phyloP scores from a whole-genome alignment of 345 rosid species.

The Psidium friedrichsthalianum region DNA sequence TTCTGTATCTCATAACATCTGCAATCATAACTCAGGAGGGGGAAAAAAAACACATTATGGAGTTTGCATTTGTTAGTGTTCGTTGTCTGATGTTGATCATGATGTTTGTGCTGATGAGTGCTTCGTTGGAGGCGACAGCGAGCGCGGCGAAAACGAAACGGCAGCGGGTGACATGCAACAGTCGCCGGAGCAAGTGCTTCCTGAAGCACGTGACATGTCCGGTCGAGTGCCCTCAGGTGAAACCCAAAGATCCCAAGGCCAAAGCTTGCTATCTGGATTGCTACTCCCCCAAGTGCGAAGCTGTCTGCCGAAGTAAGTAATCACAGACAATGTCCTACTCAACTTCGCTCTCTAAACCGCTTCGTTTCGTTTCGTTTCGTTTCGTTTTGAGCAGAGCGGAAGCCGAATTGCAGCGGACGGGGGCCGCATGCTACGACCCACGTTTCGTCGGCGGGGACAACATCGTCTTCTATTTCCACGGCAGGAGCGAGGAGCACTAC shows the following conservation, averaged over 20 bases:
- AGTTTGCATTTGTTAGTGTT: not conserved
- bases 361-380: not conserved
- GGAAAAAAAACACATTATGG: not conserved
- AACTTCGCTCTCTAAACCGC: not conserved
- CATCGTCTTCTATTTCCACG: slow-evolving; percentile 10
- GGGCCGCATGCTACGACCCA: slow-evolving; percentile 8
- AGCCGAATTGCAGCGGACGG: slow-evolving; percentile 1
- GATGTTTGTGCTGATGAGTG: not conserved
- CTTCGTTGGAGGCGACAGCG: not conserved
- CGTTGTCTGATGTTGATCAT: not conserved
- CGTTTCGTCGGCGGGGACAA: slow-evolving; percentile 10
- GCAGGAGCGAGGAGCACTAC: not conserved
- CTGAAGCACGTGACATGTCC: not conserved
- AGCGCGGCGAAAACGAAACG: not conserved
- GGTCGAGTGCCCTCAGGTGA: slow-evolving; percentile 5
- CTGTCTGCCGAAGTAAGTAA: slow-evolving; percentile 3
- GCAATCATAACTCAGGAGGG: not conserved
- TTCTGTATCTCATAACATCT: not conserved
- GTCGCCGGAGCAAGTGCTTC: not conserved
- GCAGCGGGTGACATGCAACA: not conserved
- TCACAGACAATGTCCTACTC: not conserved
- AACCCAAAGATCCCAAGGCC: not conserved
- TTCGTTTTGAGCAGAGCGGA: not conserved
- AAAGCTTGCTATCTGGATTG: slow-evolving; percentile 6
- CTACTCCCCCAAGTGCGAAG: slow-evolving; percentile 3